Base-by-base conservation (phyloP, 495 filamentous ascomycete species). In the Neurospora terricola region DNA sequence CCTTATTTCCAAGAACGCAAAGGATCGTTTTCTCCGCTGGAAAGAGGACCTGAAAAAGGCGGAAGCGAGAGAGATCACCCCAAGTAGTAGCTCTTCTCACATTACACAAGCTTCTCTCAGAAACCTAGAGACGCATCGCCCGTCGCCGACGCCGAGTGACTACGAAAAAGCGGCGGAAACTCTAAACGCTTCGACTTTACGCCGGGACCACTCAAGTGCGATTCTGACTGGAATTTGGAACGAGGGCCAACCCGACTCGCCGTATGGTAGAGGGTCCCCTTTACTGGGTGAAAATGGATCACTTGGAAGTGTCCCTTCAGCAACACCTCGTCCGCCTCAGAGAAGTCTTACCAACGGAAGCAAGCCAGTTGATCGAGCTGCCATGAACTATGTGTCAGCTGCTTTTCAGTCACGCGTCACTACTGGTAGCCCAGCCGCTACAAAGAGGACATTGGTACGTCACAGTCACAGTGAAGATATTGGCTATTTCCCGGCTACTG, bases 11-110 rank as follows among this genome's bases (percentile, higher is more conserved):
- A 88, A 87, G 42, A 89, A 88, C 71, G 91, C 96, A 48, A 84
- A 85, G 69, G 89, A 93, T 48, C 88, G 96, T 48, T 98, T 88
- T 84, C 73, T 86, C 18, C 86, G 88, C 75, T 99, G 96, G 96
- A 86, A 82, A 69, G 83, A 87, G 43, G 95, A 98, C 74, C 84
- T 98, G 10, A 84, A 84, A 74, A 83, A 85, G 54, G 90, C 86
- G 5, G 88, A 86, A 72, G 76, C 73, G 34, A 78, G 40, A 62
- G 37, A 71, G 7, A 74, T 36, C 34, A 16, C 74, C 8, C 40
- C 73, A 3, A 16, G 71, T 2, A 40, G 10, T 34, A 40, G 42
- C 38, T 21, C 30, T 5, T 38, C 66, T 18, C 75, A 72, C 27
- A 62, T 69, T 16, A 12, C 77, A 68, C 75, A 74, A 14, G 16